Conservation (phyloP, 1,139 yeast species). For the Sugiyamaella novakii region DNA sequence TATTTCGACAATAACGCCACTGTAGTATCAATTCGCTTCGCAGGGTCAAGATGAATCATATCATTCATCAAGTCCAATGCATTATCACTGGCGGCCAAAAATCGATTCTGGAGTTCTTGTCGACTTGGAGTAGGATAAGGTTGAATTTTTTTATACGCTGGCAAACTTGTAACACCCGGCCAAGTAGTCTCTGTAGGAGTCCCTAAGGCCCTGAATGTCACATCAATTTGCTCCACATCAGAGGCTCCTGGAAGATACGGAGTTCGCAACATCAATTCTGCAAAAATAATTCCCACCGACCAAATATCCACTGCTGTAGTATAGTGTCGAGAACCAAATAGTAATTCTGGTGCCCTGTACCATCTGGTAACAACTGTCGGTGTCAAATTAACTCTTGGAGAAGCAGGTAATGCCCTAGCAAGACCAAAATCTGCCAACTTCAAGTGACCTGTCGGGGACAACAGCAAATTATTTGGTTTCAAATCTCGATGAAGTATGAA, state of each 20-base stretch:
- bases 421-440: conserved; percentile 97
- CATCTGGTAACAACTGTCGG: conserved; percentile 96
- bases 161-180: conserved; percentile 86
- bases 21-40: conserved; percentile 65
- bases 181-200: conserved; percentile 91
- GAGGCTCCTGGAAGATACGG: conserved; percentile 94
- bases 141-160: conserved; percentile 54
- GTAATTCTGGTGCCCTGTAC: conserved; percentile 93
- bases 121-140: conserved; percentile 56
- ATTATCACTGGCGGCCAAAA: conserved; percentile 87
- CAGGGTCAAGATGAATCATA: conserved; percentile 80
- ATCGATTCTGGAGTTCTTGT: conserved; percentile 77
- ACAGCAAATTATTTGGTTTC: conserved; percentile 63
- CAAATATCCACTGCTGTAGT: conserved; percentile 88
- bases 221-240: conserved; percentile 85
- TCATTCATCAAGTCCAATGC: conserved; percentile 77
- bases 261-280: conserved; percentile 90
- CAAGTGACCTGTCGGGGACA: conserved; percentile 83
- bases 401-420: conserved; percentile 79
- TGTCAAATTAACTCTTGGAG: conserved; percentile 73
- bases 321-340: conserved; percentile 87
- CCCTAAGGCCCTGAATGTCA: conserved; percentile 91
- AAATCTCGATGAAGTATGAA: conserved; percentile 76
- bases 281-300: conserved; percentile 96
- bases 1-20: conserved; percentile 67